A percentile compares a stretch with the other conserved stretches of the same genome.
These are phyloP conservation scores for Sugiyamaella valdiviana DNA, from an alignment of 805 yeast species.

Conservation along the genomic window DNA sequence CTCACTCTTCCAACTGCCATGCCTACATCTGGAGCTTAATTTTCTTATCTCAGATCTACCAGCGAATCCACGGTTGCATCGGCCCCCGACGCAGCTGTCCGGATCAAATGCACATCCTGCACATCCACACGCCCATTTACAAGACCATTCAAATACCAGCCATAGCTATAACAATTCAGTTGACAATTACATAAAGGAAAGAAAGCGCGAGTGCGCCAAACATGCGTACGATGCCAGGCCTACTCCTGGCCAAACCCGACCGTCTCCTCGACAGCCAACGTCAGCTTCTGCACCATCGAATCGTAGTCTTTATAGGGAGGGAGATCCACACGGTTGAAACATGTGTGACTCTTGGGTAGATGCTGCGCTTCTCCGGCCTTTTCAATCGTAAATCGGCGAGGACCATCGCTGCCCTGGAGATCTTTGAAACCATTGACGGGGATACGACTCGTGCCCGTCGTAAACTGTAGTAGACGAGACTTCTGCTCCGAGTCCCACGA, in stretches of 20 bases:
- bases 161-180: no score
- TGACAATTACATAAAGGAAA: neutral
- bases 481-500: slow-evolving; percentile 97
- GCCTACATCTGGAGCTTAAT: no score
- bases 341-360: slow-evolving; percentile 93
- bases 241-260: slow-evolving; percentile 98
- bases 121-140: no score
- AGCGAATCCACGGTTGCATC: no score
- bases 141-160: no score
- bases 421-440: slow-evolving; percentile 99
- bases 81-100: no score
- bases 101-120: no score
- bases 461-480: slow-evolving; percentile 90
- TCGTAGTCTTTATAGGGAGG: slow-evolving; percentile 89
- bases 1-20: no score
- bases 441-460: slow-evolving; percentile 98
- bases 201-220: neutral
- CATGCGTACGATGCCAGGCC: neutral
- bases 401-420: slow-evolving; percentile 98
- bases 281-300: slow-evolving; percentile 77
- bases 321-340: slow-evolving; percentile 97
- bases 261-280: slow-evolving; percentile 97
- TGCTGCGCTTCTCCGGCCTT: slow-evolving; percentile 93
- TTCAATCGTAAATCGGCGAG: slow-evolving; percentile 97
- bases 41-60: no score